Evolutionary conservation across 1,284 basidiomycete species (phyloP), one percentile per base, ranked within the genome.

Genomic region (Sporisorium iseilematis-ciliati): DNA sequence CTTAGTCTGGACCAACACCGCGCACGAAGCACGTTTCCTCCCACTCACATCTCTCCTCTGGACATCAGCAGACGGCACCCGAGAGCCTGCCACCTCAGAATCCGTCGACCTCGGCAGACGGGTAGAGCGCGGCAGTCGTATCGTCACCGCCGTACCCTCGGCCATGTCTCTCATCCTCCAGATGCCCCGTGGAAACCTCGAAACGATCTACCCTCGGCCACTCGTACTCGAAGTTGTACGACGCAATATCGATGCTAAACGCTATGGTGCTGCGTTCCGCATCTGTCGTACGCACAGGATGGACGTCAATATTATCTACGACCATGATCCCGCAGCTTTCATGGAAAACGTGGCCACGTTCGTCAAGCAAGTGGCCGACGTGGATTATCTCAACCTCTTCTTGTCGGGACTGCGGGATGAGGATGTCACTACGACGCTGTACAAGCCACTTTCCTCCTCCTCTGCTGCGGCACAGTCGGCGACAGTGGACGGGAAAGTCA

Each of bases 141-240:
- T 85, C 35, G 81, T 85, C 35, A 75, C 76, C 3, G 76, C 83
- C 1, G 77, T 82, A 18, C 78, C 83, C 4, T 76, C 75, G 70
- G 87, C 90, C 8, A 98, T 97, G 93, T 91, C 81, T 20, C 66
- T 85, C 12, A 74, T 99, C 1, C 87, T 99, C 14, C 97, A 99
- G 87, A 99, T 99, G 95, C 97, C 96, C 0, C 88, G 97, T 76
- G 97, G 97, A 0, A 99, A 99, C 85, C 85, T 99, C 58, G 97
- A 99, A 87, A 97, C 94, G 0, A 91, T 99, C 61, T 93, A 92
- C 79, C 97, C 97, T 1, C 88, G 97, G 35, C 92, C 96, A 1
- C 87, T 99, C 68, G 95, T 98, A 3, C 90, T 97, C 86, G 89
- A 91, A 51, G 80, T 82, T 2, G 79, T 85, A 11, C 79, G 80